Conservation (phyloP, 306 rosid species). For the Echinosophora koreensis region DNA sequence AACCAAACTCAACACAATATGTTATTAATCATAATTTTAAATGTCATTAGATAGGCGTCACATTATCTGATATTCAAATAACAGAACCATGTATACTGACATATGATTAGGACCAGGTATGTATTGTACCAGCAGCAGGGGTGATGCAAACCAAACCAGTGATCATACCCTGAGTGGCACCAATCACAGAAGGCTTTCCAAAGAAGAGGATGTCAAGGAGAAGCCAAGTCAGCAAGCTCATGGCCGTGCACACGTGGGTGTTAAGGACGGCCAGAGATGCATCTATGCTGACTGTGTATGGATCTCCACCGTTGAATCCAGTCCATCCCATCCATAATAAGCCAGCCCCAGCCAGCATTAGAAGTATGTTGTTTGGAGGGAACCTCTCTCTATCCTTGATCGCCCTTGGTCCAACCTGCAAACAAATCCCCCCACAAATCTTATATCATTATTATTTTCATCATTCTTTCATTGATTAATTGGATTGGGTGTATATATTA, state of each 20-base stretch:
- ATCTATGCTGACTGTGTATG: conserved; percentile 52
- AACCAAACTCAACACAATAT: no score
- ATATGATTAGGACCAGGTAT: background rate
- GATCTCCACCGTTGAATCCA: conserved; percentile 68
- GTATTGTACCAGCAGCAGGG: conserved; percentile 51
- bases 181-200: conserved; percentile 62
- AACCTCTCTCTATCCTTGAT: conserved; percentile 54
- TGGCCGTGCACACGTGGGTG: conserved; percentile 63
- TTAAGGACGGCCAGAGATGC: conserved; percentile 65
- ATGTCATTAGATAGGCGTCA: no score
- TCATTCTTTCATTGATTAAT: background rate
- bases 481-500: no score
- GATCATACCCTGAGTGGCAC: conserved; percentile 57
- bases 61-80: no score
- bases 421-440: background rate
- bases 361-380: conserved; percentile 55
- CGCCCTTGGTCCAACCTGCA: conserved; percentile 59
- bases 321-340: conserved; percentile 65
- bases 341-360: conserved; percentile 60
- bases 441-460: background rate
- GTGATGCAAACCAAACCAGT: conserved; percentile 65
- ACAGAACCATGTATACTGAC: no score
- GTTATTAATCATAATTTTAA: no score
- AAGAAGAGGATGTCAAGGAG: conserved; percentile 54
- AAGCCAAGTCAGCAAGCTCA: conserved; percentile 61